Conservation (phyloP, 2,329 filamentous ascomycete species). For the Madurella fahalii region DNA sequence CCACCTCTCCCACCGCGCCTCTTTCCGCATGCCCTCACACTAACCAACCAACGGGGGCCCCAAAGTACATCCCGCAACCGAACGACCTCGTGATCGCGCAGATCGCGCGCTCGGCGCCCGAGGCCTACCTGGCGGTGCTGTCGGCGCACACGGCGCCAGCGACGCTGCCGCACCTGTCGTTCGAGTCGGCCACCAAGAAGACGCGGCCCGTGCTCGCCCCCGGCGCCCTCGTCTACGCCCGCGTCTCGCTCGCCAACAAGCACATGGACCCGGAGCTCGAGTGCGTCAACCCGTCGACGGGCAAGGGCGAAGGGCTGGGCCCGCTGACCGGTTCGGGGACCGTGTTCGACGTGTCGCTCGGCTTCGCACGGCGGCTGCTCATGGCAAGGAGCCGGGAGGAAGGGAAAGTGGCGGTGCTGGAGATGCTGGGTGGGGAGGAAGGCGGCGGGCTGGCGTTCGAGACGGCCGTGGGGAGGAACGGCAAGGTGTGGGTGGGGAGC, state of each 20-base stretch:
- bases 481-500: slow-evolving; percentile 85
- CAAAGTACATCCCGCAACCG: slow-evolving; percentile 71
- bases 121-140: slow-evolving; percentile 76
- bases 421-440: slow-evolving; percentile 68
- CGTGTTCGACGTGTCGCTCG: slow-evolving; percentile 74
- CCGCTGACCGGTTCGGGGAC: slow-evolving; percentile 74
- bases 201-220: slow-evolving; percentile 72
- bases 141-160: slow-evolving; percentile 62
- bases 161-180: slow-evolving; percentile 80
- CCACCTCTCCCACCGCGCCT: no score
- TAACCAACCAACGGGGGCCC: slow-evolving; percentile 7
- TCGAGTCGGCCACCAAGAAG: slow-evolving; percentile 89
- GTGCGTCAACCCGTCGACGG: slow-evolving; percentile 80
- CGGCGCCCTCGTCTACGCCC: slow-evolving; percentile 83
- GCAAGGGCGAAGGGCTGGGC: slow-evolving; percentile 83
- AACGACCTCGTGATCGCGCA: slow-evolving; percentile 88
- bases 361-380: slow-evolving; percentile 77
- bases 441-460: slow-evolving; percentile 72
- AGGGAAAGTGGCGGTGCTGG: slow-evolving; percentile 68
- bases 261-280: slow-evolving; percentile 88
- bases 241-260: slow-evolving; percentile 70
- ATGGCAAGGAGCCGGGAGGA: slow-evolving; percentile 57
- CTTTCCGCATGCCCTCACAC: neutral
- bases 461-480: slow-evolving; percentile 89
- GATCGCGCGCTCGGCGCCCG: slow-evolving; percentile 68